Evolutionary conservation across 768 basidiomycete species (phyloP).

Genomic region (Mycena chlorophos): DNA sequence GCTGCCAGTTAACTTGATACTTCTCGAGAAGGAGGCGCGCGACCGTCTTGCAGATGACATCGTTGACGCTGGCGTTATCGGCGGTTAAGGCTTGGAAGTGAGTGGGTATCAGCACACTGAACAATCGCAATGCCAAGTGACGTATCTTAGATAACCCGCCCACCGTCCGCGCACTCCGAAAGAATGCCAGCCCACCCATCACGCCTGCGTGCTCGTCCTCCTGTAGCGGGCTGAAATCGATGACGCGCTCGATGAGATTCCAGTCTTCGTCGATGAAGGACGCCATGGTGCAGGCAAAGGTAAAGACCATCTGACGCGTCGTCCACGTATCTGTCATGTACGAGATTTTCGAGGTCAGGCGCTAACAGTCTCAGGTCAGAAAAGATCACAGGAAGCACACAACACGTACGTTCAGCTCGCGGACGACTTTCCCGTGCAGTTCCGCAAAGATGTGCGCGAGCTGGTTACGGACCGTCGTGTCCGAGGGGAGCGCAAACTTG

Average conservation of each 20-base stretch:
- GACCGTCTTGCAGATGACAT: conserved; percentile 31
- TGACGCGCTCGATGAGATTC: conserved; percentile 32
- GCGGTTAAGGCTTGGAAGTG: conserved; percentile 30
- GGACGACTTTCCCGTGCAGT: conserved; percentile 3
- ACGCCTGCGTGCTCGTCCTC: conserved; percentile 36
- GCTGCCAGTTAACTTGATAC: conserved; percentile 15
- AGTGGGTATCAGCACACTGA: conserved; percentile 11
- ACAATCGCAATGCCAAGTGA: conserved; percentile 13
- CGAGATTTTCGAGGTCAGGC: background rate
- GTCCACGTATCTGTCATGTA: conserved; percentile 2
- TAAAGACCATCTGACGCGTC: background rate
- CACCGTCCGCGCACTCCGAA: conserved; percentile 21
- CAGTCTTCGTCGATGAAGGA: conserved; percentile 33
- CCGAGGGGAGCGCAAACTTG: conserved; percentile 23
- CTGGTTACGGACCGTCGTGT: conserved; percentile 29
- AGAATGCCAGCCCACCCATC: conserved; percentile 32
- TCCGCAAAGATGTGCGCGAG: conserved; percentile 12
- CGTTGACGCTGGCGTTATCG: conserved; percentile 37
- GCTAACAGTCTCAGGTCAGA: background rate
- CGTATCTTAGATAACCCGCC: conserved; percentile 38
- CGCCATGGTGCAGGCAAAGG: conserved; percentile 2
- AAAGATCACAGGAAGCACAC: background rate
- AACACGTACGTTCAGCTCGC: background rate
- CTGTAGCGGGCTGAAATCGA: conserved; percentile 34
- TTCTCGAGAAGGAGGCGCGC: conserved; percentile 22